phyloP scores from a whole-genome alignment of 768 basidiomycete species.

The Hericium coralloides region DNA sequence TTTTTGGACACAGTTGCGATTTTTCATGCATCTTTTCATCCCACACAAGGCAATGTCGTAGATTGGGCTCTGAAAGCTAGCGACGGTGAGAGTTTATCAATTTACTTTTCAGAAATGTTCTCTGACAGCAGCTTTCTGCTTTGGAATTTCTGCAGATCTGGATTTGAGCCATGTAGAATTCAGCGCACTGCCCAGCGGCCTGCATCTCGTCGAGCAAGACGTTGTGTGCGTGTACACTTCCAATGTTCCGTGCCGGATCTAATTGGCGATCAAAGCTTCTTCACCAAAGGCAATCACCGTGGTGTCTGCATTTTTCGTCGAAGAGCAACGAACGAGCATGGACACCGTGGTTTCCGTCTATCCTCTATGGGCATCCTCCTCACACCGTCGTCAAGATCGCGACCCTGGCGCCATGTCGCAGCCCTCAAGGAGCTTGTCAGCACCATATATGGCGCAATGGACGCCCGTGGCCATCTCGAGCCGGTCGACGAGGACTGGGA shows the following conservation, averaged over 20 bases:
- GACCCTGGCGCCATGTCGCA: constrained; percentile 69
- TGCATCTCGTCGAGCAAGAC: constrained; percentile 73
- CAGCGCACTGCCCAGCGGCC: constrained; percentile 71
- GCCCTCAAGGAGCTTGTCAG: constrained; percentile 53
- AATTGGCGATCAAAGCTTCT: constrained; percentile 40
- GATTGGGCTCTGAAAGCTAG: constrained; percentile 72
- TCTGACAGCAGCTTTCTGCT: not conserved
- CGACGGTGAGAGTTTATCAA: constrained; percentile 38
- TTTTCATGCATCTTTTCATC: constrained; percentile 80
- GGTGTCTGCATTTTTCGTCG: constrained; percentile 73
- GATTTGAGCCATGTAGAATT: constrained; percentile 69
- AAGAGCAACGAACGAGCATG: constrained; percentile 56
- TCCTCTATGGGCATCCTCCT: constrained; percentile 72
- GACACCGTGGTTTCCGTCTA: constrained; percentile 73
- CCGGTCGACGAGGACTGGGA: constrained; percentile 54
- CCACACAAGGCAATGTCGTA: constrained; percentile 68
- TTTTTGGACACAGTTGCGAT: constrained; percentile 49
- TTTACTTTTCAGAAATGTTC: not conserved
- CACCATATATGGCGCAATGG: constrained; percentile 42
- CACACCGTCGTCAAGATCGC: constrained; percentile 50
- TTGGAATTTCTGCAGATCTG: constrained; percentile 34
- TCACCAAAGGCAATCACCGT: constrained; percentile 57
- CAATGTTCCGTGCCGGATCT: constrained; percentile 1
- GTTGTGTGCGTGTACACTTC: constrained; percentile 50
- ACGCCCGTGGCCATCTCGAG: constrained; percentile 37